A percentile compares a stretch with the other conserved stretches of the same genome.
phyloP scores from a whole-genome alignment of 169 alveolate genomes.

The Plasmodium vivax region DNA sequence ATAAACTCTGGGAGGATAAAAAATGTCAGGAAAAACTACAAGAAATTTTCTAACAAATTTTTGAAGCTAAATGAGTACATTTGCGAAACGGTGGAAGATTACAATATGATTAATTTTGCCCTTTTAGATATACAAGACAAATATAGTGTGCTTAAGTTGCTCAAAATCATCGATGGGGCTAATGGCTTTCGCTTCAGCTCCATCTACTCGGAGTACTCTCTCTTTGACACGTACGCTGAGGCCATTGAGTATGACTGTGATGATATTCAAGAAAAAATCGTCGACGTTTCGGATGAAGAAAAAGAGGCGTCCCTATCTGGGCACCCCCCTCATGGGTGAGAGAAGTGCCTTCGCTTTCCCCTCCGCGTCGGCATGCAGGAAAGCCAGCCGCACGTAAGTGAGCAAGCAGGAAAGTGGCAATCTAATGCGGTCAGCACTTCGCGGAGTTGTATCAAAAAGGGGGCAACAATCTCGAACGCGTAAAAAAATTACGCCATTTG shows the following conservation, averaged over 20 bases:
- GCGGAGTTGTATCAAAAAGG: not conserved
- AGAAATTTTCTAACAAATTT: slow-evolving; percentile 76
- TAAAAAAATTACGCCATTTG: not conserved
- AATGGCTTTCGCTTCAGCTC: slow-evolving; percentile 86
- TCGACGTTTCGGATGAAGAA: slow-evolving; percentile 77
- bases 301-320: not conserved
- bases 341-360: not conserved
- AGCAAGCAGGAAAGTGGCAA: not conserved
- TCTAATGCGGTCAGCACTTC: not conserved
- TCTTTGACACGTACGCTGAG: slow-evolving; percentile 78
- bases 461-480: not conserved
- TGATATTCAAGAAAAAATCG: slow-evolving; percentile 74
- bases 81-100: slow-evolving; percentile 84
- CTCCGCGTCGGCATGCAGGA: not conserved
- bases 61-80: slow-evolving; percentile 77
- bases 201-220: slow-evolving; percentile 23
- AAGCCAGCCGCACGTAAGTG: not conserved
- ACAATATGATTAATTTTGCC: slow-evolving; percentile 80
- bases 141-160: slow-evolving; percentile 82
- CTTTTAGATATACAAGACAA: slow-evolving; percentile 89
- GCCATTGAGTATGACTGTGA: slow-evolving; percentile 78
- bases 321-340: not conserved
- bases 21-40: slow-evolving; percentile 40
- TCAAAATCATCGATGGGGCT: slow-evolving; percentile 86
- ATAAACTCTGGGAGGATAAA: slow-evolving; percentile 15